Evolutionary conservation across 2,329 filamentous ascomycete genomes (phyloP).

Genomic region (Endothia cerciana): DNA sequence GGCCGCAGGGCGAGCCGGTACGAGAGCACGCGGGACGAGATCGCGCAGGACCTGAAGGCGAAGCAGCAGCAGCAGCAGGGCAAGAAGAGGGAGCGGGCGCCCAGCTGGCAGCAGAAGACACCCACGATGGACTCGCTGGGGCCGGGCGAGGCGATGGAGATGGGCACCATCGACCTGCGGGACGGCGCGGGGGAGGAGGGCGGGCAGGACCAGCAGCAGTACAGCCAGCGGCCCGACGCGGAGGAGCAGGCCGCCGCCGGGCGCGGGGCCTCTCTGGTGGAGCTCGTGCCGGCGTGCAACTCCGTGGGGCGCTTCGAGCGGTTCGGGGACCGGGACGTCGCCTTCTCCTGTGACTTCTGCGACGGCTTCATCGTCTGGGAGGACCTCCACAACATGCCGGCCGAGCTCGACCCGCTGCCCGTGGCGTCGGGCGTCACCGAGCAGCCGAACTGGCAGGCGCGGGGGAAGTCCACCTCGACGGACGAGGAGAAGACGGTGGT

Average conservation of each 20-base stretch:
- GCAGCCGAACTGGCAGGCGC: constrained; percentile 57
- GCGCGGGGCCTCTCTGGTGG: constrained; percentile 43
- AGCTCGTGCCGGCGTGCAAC: constrained; percentile 54
- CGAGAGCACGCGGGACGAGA: constrained; percentile 24
- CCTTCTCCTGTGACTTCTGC: constrained; percentile 65
- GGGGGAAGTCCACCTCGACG: constrained; percentile 45
- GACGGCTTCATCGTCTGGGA: constrained; percentile 64
- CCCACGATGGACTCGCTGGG: constrained; percentile 24
- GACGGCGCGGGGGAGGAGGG: constrained; percentile 12
- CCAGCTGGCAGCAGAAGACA: constrained; percentile 27
- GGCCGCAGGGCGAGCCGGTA: constrained; percentile 30
- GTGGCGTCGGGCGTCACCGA: constrained; percentile 33
- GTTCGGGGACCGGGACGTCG: constrained; percentile 57
- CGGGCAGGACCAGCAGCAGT: constrained; percentile 15
- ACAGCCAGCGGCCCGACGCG: constrained; percentile 26
- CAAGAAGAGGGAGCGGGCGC: constrained; percentile 11
- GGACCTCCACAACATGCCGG: constrained; percentile 57
- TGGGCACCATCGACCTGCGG: constrained; percentile 22
- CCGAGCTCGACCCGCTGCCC: constrained; percentile 41
- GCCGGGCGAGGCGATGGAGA: constrained; percentile 25
- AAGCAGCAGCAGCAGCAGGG: no score
- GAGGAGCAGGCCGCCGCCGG: constrained; percentile 26
- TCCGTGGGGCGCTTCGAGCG: constrained; percentile 59
- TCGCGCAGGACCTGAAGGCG: constrained; percentile 30
- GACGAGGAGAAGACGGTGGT: constrained; percentile 55